Evolutionary conservation across 768 basidiomycete genomes (phyloP).

Genomic region (Trametes maxima): DNA sequence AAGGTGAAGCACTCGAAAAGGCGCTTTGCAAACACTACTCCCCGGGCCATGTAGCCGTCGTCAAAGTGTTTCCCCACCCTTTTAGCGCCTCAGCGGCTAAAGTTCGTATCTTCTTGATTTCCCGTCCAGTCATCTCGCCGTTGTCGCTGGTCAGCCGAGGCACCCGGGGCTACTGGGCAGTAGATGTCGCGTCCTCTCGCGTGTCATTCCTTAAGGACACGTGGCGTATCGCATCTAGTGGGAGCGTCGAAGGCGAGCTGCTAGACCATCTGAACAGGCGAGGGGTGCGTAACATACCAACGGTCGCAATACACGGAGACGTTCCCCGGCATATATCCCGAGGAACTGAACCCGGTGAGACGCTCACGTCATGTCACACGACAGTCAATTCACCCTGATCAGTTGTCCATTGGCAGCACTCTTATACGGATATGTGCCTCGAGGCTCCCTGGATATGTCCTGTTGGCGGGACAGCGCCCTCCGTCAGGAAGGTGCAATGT

Average conservation of each 20-base stretch:
- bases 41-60: background rate
- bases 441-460: background rate
- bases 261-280: background rate
- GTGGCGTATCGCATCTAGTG: background rate
- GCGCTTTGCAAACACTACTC: conserved; percentile 8
- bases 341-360: background rate
- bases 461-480: background rate
- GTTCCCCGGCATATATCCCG: background rate
- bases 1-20: background rate
- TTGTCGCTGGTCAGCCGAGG: background rate
- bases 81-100: background rate
- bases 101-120: background rate
- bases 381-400: background rate
- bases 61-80: background rate
- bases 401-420: background rate
- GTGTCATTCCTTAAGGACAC: conserved; percentile 20
- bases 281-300: background rate
- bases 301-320: conserved; percentile 1
- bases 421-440: background rate
- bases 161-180: conserved; percentile 18
- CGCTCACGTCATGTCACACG: background rate
- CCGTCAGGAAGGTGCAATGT: background rate
- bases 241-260: background rate
- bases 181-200: background rate
- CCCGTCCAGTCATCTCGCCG: conserved; percentile 5